phyloP scores from a whole-genome alignment of 192 early-diverging fungal genomes.

The Anaeromyces robustus region DNA sequence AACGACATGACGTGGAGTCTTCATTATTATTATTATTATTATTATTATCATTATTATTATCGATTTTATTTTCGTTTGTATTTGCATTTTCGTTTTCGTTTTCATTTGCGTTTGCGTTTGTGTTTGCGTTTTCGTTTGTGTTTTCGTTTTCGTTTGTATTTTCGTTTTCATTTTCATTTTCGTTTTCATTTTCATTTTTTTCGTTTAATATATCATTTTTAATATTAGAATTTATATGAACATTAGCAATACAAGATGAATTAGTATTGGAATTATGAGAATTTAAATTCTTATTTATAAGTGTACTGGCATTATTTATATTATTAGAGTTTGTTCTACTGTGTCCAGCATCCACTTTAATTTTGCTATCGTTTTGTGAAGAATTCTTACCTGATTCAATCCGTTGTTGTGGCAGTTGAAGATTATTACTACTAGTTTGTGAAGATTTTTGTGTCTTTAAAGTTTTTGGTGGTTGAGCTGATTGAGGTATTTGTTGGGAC shows the following conservation, averaged over 20 bases:
- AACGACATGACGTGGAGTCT: neutral
- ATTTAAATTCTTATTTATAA: neutral
- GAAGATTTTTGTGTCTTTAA: neutral
- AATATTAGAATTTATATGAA: too few relatives aligned
- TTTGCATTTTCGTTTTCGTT: too few relatives aligned
- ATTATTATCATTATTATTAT: neutral
- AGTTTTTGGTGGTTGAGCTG: neutral
- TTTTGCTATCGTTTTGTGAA: neutral
- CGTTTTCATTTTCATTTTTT: too few relatives aligned
- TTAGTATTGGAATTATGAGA: neutral
- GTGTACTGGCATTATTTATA: neutral
- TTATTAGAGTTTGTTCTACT: neutral
- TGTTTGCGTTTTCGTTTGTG: too few relatives aligned
- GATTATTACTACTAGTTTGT: neutral
- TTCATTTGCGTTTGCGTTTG: too few relatives aligned
- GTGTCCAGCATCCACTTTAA: neutral
- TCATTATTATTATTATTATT: neutral
- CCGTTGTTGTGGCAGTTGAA: neutral
- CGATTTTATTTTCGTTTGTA: too few relatives aligned
- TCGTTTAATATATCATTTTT: too few relatives aligned
- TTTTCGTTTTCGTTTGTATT: too few relatives aligned
- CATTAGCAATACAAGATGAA: neutral
- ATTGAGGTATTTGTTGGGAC: neutral
- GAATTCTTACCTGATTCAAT: neutral
- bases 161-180: too few relatives aligned